Base-by-base conservation (phyloP, 805 yeast genomes). In the Metschnikowia anglica region DNA sequence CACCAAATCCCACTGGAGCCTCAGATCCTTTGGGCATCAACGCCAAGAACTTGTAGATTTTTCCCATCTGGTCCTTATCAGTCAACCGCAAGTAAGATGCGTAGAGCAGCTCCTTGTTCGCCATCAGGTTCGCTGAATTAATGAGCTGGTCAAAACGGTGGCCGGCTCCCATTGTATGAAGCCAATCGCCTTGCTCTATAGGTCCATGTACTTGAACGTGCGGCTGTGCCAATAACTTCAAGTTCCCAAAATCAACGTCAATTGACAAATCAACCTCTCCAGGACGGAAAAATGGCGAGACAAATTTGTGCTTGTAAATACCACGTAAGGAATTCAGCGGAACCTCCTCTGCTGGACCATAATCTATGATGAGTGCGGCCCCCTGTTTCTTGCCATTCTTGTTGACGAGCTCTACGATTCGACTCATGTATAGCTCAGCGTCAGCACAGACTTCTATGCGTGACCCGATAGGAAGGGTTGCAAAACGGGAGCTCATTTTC, bases 191-290 rank as follows among this genome's bases (percentile, higher is more conserved):
- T 57, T 88, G 96, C 31, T 80, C 81, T 1, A 72, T 74, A 1
- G 88, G 85, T 0, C 88, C 90, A 46, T 67, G 69, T 47, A 39
- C 69, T 56, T 18, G 52, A 37, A 42, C 53, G 8, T 54, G 10
- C 54, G 55, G 25, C 46, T 51, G 44, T 17, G 49, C 56, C 36
- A 32, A 49, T 43, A 37, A 43, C 34, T 30, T 64, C 39, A 88
- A 61, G 18, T 83, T 83, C 21, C 70, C 74, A 58, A 88, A 88
- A 60, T 88, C 96, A 10, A 88, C 96, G 58, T 88, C 95, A 0
- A 84, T 82, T 0, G 95, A 85, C 23, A 88, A 67, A 64, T 88
- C 96, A 3, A 85, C 90, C 26, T 79, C 76, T 1, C 96, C 96
- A 0, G 93, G 93, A 11, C 72, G 70, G n/a, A 61, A 68, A 46